A percentile compares a stretch with the other conserved stretches of the same genome.
phyloP scores from a whole-genome alignment of 2,329 filamentous ascomycete species.

The Fusarium sp. region DNA sequence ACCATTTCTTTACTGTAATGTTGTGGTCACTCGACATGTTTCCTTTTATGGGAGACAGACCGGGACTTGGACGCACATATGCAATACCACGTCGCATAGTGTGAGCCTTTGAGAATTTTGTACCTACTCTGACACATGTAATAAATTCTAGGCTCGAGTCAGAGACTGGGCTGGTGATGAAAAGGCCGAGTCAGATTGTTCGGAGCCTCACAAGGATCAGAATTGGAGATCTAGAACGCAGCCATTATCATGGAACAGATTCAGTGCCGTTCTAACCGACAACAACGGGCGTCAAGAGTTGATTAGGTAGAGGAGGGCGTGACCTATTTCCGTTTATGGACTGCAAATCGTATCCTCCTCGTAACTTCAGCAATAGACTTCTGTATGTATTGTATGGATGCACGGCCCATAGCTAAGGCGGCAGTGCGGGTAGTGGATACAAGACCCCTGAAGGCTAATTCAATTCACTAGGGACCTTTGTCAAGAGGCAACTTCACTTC shows the following conservation, averaged over 20 bases:
- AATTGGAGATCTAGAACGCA: slow-evolving; percentile 12
- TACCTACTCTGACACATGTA: neutral
- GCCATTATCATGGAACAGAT: neutral
- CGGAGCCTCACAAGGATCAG: neutral
- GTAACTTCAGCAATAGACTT: slow-evolving; percentile 9
- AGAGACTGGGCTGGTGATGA: neutral
- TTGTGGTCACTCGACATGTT: slow-evolving; percentile 19
- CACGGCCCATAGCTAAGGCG: slow-evolving; percentile 16
- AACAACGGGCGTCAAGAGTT: neutral
- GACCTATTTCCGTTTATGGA: slow-evolving; percentile 30
- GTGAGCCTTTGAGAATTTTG: neutral
- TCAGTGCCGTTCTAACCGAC: slow-evolving; percentile 13
- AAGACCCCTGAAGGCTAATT: slow-evolving; percentile 6
- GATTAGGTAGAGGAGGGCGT: slow-evolving; percentile 19
- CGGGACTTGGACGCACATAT: neutral
- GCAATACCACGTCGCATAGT: slow-evolving; percentile 5
- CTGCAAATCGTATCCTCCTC: slow-evolving; percentile 7
- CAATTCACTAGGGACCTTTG: slow-evolving; percentile 16
- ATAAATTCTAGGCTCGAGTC: slow-evolving; percentile 1
- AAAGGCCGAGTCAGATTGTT: slow-evolving; percentile 5
- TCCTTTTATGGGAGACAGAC: neutral
- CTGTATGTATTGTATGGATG: neutral
- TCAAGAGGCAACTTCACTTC: slow-evolving; percentile 6
- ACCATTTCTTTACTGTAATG: neutral
- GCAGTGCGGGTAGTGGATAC: slow-evolving; percentile 25